phyloP scores from a whole-genome alignment of 371 early-diverging fungal species.

The Lichtheimia ramosa region DNA sequence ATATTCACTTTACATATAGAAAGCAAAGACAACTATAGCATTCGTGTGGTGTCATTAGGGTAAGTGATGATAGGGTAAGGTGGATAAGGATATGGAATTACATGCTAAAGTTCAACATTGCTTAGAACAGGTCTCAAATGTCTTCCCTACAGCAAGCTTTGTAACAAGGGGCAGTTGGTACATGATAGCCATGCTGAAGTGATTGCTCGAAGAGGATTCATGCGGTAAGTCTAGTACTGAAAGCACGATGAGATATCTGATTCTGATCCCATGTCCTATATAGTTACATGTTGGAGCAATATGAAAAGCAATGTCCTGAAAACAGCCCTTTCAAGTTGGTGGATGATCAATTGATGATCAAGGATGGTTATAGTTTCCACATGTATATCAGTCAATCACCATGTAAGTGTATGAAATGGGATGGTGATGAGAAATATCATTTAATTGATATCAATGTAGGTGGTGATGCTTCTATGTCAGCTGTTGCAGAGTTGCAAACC shows the following conservation, averaged over 20 bases:
- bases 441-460: constrained; percentile 37
- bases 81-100: not conserved
- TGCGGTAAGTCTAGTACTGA: constrained; percentile 47
- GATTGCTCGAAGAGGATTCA: constrained; percentile 76
- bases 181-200: constrained; percentile 89
- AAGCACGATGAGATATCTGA: not conserved
- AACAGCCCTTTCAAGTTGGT: constrained; percentile 3
- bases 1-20: constrained; percentile 10
- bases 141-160: constrained; percentile 61
- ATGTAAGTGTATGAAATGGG: constrained; percentile 46
- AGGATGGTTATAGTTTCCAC: constrained; percentile 48
- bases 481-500: constrained; percentile 56
- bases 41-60: constrained; percentile 70
- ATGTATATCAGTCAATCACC: constrained; percentile 80
- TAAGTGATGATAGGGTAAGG: constrained; percentile 21
- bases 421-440: not conserved
- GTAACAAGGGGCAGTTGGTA: constrained; percentile 60
- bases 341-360: constrained; percentile 3
- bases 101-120: constrained; percentile 2
- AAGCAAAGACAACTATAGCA: constrained; percentile 24
- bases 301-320: not conserved
- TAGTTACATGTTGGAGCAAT: constrained; percentile 34
- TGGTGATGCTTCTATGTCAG: constrained; percentile 77
- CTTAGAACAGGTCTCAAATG: constrained; percentile 87
- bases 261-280: not conserved